Evolutionary conservation across 108 stramenopile species (phyloP).

Genomic region (Cyclotella atomus): DNA sequence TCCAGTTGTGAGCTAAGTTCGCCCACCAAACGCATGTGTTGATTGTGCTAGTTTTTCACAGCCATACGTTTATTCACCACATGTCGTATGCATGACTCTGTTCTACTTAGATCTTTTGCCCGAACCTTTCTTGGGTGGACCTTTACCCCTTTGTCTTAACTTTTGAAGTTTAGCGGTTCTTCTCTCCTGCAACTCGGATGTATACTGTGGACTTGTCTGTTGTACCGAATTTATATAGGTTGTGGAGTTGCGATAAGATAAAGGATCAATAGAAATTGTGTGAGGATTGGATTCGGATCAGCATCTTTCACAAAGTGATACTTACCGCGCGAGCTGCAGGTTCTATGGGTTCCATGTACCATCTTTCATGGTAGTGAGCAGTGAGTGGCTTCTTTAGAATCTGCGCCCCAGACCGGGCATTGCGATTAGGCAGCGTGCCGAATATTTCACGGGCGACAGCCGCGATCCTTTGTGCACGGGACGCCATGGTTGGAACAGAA

Average conservation of each 20-base stretch:
- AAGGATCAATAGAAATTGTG: neutral
- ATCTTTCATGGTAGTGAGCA: conserved; percentile 70
- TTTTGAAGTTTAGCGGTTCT: conserved; percentile 62
- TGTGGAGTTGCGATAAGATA: no score
- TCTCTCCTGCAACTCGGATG: conserved; percentile 73
- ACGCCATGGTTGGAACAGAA: conserved; percentile 36
- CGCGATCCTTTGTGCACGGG: conserved; percentile 52
- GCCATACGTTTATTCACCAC: no score
- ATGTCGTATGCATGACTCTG: no score
- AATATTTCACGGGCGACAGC: conserved; percentile 72
- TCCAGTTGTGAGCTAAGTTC: no score
- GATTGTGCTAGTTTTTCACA: no score
- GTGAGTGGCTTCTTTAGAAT: conserved; percentile 64
- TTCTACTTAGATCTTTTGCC: conserved; percentile 67
- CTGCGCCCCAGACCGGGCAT: conserved; percentile 61
- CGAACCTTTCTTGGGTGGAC: conserved; percentile 89
- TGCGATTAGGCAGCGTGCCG: conserved; percentile 73
- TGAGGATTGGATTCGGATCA: neutral
- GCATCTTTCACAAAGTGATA: neutral
- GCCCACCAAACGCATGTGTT: no score
- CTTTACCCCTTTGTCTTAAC: conserved; percentile 83
- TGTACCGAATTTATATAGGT: conserved; percentile 34
- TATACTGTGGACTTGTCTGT: conserved; percentile 47
- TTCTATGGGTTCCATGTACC: conserved; percentile 79
- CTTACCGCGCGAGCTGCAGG: conserved; percentile 74